Conservation (phyloP, 2,329 filamentous ascomycete genomes). For the Colletotrichum cereale region DNA sequence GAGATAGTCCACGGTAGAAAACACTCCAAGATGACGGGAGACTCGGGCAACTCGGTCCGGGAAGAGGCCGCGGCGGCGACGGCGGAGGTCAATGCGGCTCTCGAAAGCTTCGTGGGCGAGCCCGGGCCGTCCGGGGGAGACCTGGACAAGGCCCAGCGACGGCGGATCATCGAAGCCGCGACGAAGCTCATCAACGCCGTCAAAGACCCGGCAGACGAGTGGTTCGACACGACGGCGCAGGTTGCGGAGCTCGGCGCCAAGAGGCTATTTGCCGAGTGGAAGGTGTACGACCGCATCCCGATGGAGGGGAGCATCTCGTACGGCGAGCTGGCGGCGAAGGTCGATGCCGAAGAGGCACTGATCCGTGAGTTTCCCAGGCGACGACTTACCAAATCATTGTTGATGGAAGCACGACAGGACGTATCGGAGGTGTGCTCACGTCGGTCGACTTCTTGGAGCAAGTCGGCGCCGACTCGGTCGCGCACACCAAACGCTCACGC, state of each 20-base stretch:
- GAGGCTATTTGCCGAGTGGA: constrained; percentile 50
- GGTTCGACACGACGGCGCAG: constrained; percentile 30
- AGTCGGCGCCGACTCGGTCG: constrained; percentile 31
- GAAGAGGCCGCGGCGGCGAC: constrained; percentile 27
- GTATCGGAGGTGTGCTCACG: constrained; percentile 30
- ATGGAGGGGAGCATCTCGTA: constrained; percentile 46
- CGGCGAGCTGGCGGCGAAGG: constrained; percentile 46
- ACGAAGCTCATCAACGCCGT: constrained; percentile 21
- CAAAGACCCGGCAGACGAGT: constrained; percentile 34
- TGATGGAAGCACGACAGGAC: constrained; percentile 7
- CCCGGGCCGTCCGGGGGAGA: constrained; percentile 10
- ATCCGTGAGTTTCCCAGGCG: constrained; percentile 42
- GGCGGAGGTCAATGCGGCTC: constrained; percentile 26
- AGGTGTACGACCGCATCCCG: constrained; percentile 50
- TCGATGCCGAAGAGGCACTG: constrained; percentile 47
- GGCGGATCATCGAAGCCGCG: constrained; percentile 34
- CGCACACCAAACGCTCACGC: constrained; percentile 35
- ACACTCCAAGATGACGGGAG: background rate
- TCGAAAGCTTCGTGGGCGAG: constrained; percentile 15
- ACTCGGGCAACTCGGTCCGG: constrained; percentile 13
- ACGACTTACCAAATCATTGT: background rate
- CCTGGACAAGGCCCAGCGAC: constrained; percentile 27
- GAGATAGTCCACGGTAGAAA: too few species aligned
- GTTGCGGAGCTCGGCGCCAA: constrained; percentile 32
- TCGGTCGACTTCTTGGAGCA: constrained; percentile 32